Percentiles rank a stretch among this genome's conserved stretches.
Conservation (phyloP, 345 rosid genomes). For the Brassica nigra region DNA sequence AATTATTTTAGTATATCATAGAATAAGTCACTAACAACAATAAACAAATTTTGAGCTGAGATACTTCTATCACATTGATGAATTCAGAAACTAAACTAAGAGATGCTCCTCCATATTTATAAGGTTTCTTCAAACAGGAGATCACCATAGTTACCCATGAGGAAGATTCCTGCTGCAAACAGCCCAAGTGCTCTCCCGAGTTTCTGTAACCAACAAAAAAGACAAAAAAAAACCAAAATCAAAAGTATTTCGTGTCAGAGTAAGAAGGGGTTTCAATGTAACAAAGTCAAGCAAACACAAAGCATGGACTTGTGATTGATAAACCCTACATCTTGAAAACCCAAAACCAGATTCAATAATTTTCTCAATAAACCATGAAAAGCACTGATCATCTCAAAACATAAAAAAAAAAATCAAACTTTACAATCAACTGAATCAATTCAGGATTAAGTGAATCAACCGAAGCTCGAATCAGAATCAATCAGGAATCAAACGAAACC, state of each 20-base stretch:
- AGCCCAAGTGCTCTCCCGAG: conserved; percentile 69
- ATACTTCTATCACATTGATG: not conserved
- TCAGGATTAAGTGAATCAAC: too few relatives aligned
- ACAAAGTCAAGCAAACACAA: not conserved
- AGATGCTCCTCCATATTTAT: conserved; percentile 16
- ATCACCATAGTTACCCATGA: conserved; percentile 90
- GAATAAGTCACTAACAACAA: not conserved
- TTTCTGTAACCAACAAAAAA: conserved; percentile 53
- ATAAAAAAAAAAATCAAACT: not conserved
- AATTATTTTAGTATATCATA: not conserved
- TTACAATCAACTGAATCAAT: too few relatives aligned
- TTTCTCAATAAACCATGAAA: not conserved
- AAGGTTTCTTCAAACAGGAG: conserved; percentile 58
- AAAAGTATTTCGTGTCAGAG: not conserved
- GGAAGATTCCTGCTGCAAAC: conserved; percentile 74
- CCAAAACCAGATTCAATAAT: not conserved
- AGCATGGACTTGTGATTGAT: not conserved
- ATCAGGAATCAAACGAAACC: not conserved
- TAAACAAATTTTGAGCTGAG: conserved; percentile 4
- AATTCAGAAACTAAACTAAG: conserved; percentile 8
- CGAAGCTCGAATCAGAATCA: not conserved
- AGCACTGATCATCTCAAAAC: not conserved
- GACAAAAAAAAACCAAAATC: not conserved
- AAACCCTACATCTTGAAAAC: not conserved
- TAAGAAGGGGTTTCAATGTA: not conserved